Percentiles rank a stretch among this genome's conserved stretches.
phyloP scores from a whole-genome alignment of 2,329 filamentous ascomycete genomes.

The Cylindrodendrum hubeiense region DNA sequence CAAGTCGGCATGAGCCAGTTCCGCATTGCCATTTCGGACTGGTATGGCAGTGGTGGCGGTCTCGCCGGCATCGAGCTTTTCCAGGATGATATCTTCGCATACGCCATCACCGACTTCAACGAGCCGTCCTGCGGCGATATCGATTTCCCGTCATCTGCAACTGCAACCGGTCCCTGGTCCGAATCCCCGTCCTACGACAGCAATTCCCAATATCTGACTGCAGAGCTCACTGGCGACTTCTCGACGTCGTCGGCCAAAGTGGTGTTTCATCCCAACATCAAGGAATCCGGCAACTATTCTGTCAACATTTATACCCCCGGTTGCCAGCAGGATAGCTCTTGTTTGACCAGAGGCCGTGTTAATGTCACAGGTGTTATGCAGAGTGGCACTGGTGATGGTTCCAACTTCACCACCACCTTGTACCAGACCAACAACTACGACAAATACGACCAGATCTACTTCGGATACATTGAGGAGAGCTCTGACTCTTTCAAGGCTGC shows the following conservation, averaged over 20 bases:
- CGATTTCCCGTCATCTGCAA: conserved; percentile 72
- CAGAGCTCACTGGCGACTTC: conserved; percentile 68
- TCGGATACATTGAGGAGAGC: conserved; percentile 83
- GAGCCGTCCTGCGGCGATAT: conserved; percentile 83
- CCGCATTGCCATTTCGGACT: conserved; percentile 85
- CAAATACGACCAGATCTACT: conserved; percentile 95
- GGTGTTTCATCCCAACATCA: conserved; percentile 85
- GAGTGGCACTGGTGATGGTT: conserved; percentile 55
- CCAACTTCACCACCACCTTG: conserved; percentile 70
- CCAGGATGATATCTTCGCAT: conserved; percentile 85
- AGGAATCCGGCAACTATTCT: conserved; percentile 90
- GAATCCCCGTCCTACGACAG: conserved; percentile 76
- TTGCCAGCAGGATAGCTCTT: conserved; percentile 84
- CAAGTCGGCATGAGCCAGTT: conserved; percentile 89
- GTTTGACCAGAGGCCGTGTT: conserved; percentile 80
- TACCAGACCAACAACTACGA: conserved; percentile 96
- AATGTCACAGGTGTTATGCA: conserved; percentile 83
- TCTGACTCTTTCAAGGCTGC: conserved; percentile 80
- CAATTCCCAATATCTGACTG: conserved; percentile 81
- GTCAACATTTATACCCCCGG: conserved; percentile 94
- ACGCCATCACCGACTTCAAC: conserved; percentile 89
- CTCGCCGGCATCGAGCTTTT: conserved; percentile 89
- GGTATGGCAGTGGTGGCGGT: conserved; percentile 88
- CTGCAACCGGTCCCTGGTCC: conserved; percentile 80
- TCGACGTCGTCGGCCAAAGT: conserved; percentile 74